Base-by-base conservation (phyloP, 192 early-diverging fungal species). In the Paraglomus brasilianum region DNA sequence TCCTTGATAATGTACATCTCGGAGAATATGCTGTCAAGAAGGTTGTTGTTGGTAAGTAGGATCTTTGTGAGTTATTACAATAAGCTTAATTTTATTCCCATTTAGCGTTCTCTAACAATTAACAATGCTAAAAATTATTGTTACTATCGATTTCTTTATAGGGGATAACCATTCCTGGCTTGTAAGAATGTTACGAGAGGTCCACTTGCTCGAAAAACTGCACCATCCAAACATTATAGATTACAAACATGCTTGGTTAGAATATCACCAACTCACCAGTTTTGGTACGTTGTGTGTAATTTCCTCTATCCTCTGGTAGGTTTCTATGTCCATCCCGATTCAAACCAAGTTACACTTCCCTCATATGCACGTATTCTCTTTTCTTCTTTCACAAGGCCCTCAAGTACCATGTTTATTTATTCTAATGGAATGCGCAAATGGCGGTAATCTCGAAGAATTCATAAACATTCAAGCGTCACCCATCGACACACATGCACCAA, bases 171-270 rank as follows among this genome's bases (percentile, higher is more conserved):
- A 93, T 41, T 71, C 86, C 21, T 98, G 95, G 95, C 83, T 98
- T 6, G 88, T 92, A 14, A 82, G 91, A 19, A 95, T 97, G 93
- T 79, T 98, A 30, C 85, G 91, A 59, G 96, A 98, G 69, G 96
- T 98, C 21, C 91, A 92, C 76, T 79, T 98, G 61, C 83, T 98
- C 15, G 95, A 96, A 71, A 81, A 85, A 21, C 82, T 98, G 13
- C 90, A 87, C 24, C 94, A 98, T 77, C 91, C 90, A 0, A 97
- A 96, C 55, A 93, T 97, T 59, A 85, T 96, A 58, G 88, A 92
- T 48, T 98, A 97, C 75, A 98, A 98, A 65, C 94, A 96, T 71
- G 93, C 93, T 19, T 96, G 95, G 94, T 80, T 98, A 15, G 95
- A 98, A 66, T 81, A 92, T 70, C 85, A 93, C 71, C 83, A 87